These are phyloP conservation scores for Chalaropsis ovoidea DNA, from an alignment of 2,329 filamentous ascomycete species.

Conservation along the genomic window DNA sequence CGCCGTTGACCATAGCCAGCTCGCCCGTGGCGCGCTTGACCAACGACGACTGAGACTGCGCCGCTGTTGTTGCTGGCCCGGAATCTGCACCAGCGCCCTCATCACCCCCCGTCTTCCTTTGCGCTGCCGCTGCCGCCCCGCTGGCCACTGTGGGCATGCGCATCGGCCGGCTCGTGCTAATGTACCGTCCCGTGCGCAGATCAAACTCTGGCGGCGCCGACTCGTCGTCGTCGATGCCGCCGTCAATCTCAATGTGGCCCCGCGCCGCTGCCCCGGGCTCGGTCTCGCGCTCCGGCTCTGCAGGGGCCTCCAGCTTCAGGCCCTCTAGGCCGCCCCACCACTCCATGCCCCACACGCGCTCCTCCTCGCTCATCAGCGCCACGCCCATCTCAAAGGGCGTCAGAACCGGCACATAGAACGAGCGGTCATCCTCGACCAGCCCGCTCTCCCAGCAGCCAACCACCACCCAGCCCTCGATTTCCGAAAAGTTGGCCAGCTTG, in stretches of 20 bases:
- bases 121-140: conserved; percentile 14
- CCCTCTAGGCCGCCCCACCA: conserved; percentile 83
- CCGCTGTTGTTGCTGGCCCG: conserved; percentile 23
- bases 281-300: conserved; percentile 26
- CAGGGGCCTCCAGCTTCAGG: conserved; percentile 34
- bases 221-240: conserved; percentile 51
- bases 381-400: conserved; percentile 90
- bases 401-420: conserved; percentile 79
- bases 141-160: conserved; percentile 28
- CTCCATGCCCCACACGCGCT: conserved; percentile 72
- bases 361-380: conserved; percentile 62
- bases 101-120: conserved; percentile 23
- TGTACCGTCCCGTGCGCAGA: conserved; percentile 72
- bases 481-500: conserved; percentile 91
- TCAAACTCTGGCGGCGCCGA: conserved; percentile 86
- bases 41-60: conserved; percentile 36
- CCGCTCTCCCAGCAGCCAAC: conserved; percentile 98
- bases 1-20: conserved; percentile 69
- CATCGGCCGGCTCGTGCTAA: conserved; percentile 71
- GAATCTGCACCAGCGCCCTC: neutral
- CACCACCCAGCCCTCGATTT: conserved; percentile 93
- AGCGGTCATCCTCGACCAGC: conserved; percentile 68
- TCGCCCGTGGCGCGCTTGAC: conserved; percentile 54
- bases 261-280: conserved; percentile 27
- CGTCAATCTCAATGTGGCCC: conserved; percentile 31